Evolutionary conservation across 768 basidiomycete species (phyloP).

Genomic region (Arthromyces matolae): DNA sequence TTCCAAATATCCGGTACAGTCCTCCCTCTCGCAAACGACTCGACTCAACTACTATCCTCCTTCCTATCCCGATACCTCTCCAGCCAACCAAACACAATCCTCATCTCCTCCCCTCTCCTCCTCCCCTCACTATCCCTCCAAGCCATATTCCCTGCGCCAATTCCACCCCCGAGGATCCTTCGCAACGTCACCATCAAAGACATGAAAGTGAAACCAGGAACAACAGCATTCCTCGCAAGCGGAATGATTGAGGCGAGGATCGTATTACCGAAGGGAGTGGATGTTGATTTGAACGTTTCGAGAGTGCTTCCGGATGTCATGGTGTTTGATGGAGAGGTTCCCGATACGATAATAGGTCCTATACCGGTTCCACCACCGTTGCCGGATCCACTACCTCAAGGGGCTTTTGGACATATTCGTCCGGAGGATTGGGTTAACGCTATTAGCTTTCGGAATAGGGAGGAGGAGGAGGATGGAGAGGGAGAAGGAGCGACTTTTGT

Average conservation of each 20-base stretch:
- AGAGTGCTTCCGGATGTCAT: conserved; percentile 73
- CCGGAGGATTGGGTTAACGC: conserved; percentile 66
- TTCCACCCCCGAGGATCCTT: conserved; percentile 61
- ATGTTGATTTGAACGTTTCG: conserved; percentile 59
- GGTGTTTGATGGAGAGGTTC: conserved; percentile 70
- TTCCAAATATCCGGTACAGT: conserved; percentile 53
- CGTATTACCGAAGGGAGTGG: conserved; percentile 67
- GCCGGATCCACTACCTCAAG: conserved; percentile 63
- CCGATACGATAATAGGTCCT: conserved; percentile 25
- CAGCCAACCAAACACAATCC: conserved; percentile 50
- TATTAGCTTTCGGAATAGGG: conserved; percentile 35
- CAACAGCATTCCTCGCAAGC: conserved; percentile 58
- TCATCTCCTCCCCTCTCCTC: conserved; percentile 54
- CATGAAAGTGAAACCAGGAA: conserved; percentile 65
- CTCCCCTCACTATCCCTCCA: conserved; percentile 43
- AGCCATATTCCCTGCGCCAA: conserved; percentile 62
- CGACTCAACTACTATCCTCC: conserved; percentile 46
- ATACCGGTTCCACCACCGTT: conserved; percentile 41
- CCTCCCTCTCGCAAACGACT: conserved; percentile 42
- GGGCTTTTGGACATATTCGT: conserved; percentile 72
- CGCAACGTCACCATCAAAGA: conserved; percentile 69
- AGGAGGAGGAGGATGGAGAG: conserved; percentile 47
- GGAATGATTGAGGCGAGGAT: conserved; percentile 64
- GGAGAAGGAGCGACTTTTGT: conserved; percentile 52
- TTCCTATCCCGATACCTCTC: conserved; percentile 68